Evolutionary conservation across 75 land plant genomes (phyloP), one percentile per base, ranked within the genome.

Genomic region (Cryptomeria japonica): DNA sequence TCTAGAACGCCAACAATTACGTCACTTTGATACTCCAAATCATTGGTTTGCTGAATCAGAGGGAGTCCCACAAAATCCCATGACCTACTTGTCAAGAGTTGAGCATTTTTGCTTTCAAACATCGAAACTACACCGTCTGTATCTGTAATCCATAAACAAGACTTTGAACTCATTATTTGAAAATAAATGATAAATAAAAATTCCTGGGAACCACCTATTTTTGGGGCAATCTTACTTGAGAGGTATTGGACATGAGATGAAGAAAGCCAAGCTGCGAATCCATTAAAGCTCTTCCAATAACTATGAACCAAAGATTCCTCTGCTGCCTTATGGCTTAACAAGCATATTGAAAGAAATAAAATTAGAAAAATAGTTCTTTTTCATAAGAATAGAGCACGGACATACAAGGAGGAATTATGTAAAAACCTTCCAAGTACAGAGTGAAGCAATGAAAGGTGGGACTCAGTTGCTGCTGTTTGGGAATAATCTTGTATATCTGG

Each of bases 1-100:
- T 95, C 96, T 51, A 93, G 25, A 25, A 92, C 32, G 13, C 95
- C 97, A 88, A 96, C 88, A 14, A 96, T 91, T 86, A 94, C 88
- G 75, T 94, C 90, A 25, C n/a, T 61, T 5, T 61, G 68, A 61
- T 61, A 61, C 18, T 86, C 86, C 16, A 94, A 93, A 88, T 83
- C 78, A 42, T 87, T 89, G 31, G 94, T 90, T 86, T 75, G 89
- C 31, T 53, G 1, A 56, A 89, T 41, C 11, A 91, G 53, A 51
- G 68, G 68, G 68, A 61, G 68, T 7, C 94, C 95, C 15, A 93
- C 51, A 75, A 95, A 97, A 37, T 93, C 93, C 97, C 96, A 95
- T 5, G 97, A 93, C 89, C 93, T 94, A 10, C 95, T 97, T 25
- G 68, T 61, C 68, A 61, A 61, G 8, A 61, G 68, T 5, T 61